Percentiles rank a stretch among this genome's conserved stretches.
These are phyloP conservation scores for Aureobasidium musti DNA, from an alignment of 2,329 filamentous ascomycete genomes.

Conservation along the genomic window DNA sequence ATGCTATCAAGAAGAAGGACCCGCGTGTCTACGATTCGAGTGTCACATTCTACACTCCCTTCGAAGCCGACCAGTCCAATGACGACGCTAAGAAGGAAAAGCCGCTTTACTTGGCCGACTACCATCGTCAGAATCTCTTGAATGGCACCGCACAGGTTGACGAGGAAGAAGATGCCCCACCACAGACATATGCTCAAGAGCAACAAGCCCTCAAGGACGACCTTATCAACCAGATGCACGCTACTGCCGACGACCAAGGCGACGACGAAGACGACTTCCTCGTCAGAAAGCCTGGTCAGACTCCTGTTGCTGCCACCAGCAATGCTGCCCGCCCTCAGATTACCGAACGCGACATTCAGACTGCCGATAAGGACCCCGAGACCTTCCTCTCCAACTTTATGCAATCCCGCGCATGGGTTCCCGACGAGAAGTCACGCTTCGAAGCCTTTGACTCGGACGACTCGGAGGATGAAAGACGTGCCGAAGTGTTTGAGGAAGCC, in stretches of 20 bases:
- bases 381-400: constrained; percentile 94
- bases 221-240: constrained; percentile 79
- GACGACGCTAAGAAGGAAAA: constrained; percentile 59
- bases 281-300: constrained; percentile 65
- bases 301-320: constrained; percentile 15
- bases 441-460: constrained; percentile 92
- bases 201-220: constrained; percentile 79
- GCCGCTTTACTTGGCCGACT: constrained; percentile 82
- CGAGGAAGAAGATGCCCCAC: constrained; percentile 53
- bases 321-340: constrained; percentile 37
- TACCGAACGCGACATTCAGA: constrained; percentile 65
- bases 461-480: constrained; percentile 69
- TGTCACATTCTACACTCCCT: constrained; percentile 72
- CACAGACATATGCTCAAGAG: constrained; percentile 80
- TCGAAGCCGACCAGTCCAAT: constrained; percentile 55
- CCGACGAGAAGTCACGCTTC: constrained; percentile 65
- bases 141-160: constrained; percentile 65
- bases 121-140: constrained; percentile 87
- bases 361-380: constrained; percentile 86
- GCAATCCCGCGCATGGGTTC: constrained; percentile 85
- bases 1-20: constrained; percentile 87
- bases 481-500: constrained; percentile 85
- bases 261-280: constrained; percentile 67
- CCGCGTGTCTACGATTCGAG: constrained; percentile 84
- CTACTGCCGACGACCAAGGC: constrained; percentile 53